Evolutionary conservation across 2,329 filamentous ascomycete genomes (phyloP).

Genomic region (Fusarium sp.): DNA sequence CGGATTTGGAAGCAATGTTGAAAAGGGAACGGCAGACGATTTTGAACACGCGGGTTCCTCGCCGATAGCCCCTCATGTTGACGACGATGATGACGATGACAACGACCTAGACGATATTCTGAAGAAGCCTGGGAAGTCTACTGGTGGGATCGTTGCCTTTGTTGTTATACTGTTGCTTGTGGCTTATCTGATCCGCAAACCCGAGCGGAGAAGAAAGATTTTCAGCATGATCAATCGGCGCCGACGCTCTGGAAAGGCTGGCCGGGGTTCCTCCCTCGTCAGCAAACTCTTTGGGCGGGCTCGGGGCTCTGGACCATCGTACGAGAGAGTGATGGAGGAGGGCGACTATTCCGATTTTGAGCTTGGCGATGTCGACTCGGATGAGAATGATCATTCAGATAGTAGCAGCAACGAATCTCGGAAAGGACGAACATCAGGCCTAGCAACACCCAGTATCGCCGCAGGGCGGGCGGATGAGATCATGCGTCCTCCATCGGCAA

Average conservation of each 20-base stretch:
- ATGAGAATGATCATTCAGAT: slow-evolving; percentile 71
- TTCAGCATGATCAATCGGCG: slow-evolving; percentile 44
- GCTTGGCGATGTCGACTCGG: slow-evolving; percentile 71
- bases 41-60: slow-evolving; percentile 83
- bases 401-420: slow-evolving; percentile 65
- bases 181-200: slow-evolving; percentile 78
- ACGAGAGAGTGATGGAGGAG: slow-evolving; percentile 88
- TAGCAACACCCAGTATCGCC: slow-evolving; percentile 71
- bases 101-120: slow-evolving; percentile 70
- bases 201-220: slow-evolving; percentile 69
- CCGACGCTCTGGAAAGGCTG: slow-evolving; percentile 50
- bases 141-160: slow-evolving; percentile 80
- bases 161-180: slow-evolving; percentile 75
- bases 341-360: slow-evolving; percentile 81
- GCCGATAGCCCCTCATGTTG: slow-evolving; percentile 45
- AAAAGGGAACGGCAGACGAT: slow-evolving; percentile 70
- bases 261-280: slow-evolving; percentile 62
- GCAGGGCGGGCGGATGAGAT: slow-evolving; percentile 61
- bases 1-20: slow-evolving; percentile 89
- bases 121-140: slow-evolving; percentile 72
- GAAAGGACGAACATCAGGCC: slow-evolving; percentile 69
- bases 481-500: slow-evolving; percentile 53
- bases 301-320: slow-evolving; percentile 61
- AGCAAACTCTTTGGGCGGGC: slow-evolving; percentile 74
- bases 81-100: slow-evolving; percentile 62